phyloP scores from a whole-genome alignment of 2,329 filamentous ascomycete genomes.

The Allantophomopsis lycopodina region DNA sequence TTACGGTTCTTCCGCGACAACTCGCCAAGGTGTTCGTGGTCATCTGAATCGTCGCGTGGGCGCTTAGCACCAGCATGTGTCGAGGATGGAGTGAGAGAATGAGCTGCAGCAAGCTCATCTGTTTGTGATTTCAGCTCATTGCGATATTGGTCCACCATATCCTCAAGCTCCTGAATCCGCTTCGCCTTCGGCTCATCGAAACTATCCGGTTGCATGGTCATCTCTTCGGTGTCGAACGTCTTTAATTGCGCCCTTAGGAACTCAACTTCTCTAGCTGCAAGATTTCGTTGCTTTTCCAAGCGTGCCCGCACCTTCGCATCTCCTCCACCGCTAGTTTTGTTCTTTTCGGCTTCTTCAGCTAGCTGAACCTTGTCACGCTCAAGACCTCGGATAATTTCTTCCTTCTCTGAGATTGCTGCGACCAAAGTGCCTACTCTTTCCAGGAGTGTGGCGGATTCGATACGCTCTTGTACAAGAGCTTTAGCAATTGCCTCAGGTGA shows the following conservation, averaged over 20 bases:
- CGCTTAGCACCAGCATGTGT: slow-evolving; percentile 46
- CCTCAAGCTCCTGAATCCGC: slow-evolving; percentile 70
- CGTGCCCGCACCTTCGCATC: slow-evolving; percentile 59
- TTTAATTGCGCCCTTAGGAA: slow-evolving; percentile 88
- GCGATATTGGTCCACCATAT: slow-evolving; percentile 78
- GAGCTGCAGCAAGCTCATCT: slow-evolving; percentile 45
- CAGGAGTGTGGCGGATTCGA: slow-evolving; percentile 66
- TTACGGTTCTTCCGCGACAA: slow-evolving; percentile 79
- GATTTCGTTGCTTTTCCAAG: slow-evolving; percentile 70
- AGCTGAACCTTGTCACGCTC: slow-evolving; percentile 57
- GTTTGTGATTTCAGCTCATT: slow-evolving; percentile 64
- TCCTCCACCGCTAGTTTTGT: slow-evolving; percentile 35
- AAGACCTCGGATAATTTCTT: slow-evolving; percentile 58
- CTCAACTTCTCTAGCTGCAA: slow-evolving; percentile 86
- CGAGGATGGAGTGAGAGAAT: slow-evolving; percentile 19
- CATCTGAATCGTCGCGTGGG: slow-evolving; percentile 37
- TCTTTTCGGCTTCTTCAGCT: slow-evolving; percentile 54
- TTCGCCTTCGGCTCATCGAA: slow-evolving; percentile 63
- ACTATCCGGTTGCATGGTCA: slow-evolving; percentile 68
- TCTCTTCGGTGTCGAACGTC: slow-evolving; percentile 76
- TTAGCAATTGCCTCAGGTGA: slow-evolving; percentile 79
- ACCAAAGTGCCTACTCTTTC: slow-evolving; percentile 70
- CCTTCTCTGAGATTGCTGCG: slow-evolving; percentile 64
- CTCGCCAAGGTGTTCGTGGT: slow-evolving; percentile 62
- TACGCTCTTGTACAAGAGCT: slow-evolving; percentile 68